Conservation (phyloP, 176 grass and related monocot genomes). For the Otatea glauca region DNA sequence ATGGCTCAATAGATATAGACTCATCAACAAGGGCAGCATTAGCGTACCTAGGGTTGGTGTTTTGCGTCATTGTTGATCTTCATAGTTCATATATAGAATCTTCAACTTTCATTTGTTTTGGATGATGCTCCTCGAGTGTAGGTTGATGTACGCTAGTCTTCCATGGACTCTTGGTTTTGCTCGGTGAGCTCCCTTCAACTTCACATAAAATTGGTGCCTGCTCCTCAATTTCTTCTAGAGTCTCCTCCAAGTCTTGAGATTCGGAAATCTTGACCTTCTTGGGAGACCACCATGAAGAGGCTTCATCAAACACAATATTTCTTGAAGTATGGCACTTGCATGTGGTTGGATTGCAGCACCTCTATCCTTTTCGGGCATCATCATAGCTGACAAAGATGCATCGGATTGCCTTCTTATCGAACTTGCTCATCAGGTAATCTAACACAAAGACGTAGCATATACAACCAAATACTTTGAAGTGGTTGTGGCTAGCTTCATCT, state of each 20-base stretch:
- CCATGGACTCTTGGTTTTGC: no score
- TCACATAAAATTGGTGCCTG: neutral
- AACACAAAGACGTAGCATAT: constrained; percentile 28
- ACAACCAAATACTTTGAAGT: constrained; percentile 18
- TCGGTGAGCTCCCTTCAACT: neutral
- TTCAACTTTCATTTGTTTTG: neutral
- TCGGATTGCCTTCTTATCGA: neutral
- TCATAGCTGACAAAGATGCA: constrained; percentile 47
- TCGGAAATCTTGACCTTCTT: neutral
- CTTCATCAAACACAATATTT: neutral
- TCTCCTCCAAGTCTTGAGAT: neutral
- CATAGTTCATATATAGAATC: no score
- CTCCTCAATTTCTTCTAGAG: neutral
- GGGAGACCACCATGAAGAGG: neutral
- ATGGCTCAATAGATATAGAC: neutral
- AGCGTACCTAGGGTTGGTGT: neutral
- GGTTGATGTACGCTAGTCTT: no score
- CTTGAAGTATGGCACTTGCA: neutral
- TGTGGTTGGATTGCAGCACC: constrained; percentile 21
- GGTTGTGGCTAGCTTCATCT: neutral
- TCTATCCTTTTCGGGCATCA: constrained; percentile 19
- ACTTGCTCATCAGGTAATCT: constrained; percentile 8
- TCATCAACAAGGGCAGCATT: neutral
- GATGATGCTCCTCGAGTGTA: neutral
- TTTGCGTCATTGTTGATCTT: no score